These are phyloP conservation scores for Dendrocalamus latiflorus DNA, from an alignment of 202 grass and related monocot species.

Conservation along the genomic window DNA sequence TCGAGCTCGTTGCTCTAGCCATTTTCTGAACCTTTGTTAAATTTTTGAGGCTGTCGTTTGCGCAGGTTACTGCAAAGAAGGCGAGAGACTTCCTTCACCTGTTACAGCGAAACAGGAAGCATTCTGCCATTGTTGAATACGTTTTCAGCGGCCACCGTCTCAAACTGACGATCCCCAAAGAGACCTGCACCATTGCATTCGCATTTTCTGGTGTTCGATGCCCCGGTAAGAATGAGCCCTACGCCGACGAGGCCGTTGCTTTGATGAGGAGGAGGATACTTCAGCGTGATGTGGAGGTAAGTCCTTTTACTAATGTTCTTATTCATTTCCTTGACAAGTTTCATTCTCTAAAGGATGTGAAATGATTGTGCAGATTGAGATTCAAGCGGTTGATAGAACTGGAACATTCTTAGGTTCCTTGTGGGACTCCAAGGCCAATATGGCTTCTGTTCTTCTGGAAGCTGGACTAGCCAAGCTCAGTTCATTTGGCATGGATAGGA, in stretches of 20 bases:
- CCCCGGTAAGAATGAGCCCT: conserved; percentile 52
- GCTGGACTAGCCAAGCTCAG: conserved; percentile 80
- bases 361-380: conserved; percentile 62
- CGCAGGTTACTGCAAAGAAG: conserved; percentile 70
- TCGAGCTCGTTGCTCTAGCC: background rate
- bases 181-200: conserved; percentile 64
- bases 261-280: conserved; percentile 68
- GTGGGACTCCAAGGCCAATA: conserved; percentile 74
- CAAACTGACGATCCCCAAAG: conserved; percentile 78
- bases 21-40: background rate
- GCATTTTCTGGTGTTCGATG: conserved; percentile 69
- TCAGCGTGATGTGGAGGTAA: conserved; percentile 64
- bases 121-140: conserved; percentile 82
- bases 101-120: conserved; percentile 67
- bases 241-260: conserved; percentile 52
- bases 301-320: background rate
- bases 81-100: conserved; percentile 92
- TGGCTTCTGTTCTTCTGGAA: conserved; percentile 74
- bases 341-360: background rate
- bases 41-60: background rate
- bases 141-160: conserved; percentile 92
- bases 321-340: background rate
- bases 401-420: conserved; percentile 92
- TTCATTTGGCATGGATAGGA: conserved; percentile 68
- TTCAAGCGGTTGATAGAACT: conserved; percentile 81